Conservation (phyloP, 352 stramenopile species). For the Globisporangium middletonii region DNA sequence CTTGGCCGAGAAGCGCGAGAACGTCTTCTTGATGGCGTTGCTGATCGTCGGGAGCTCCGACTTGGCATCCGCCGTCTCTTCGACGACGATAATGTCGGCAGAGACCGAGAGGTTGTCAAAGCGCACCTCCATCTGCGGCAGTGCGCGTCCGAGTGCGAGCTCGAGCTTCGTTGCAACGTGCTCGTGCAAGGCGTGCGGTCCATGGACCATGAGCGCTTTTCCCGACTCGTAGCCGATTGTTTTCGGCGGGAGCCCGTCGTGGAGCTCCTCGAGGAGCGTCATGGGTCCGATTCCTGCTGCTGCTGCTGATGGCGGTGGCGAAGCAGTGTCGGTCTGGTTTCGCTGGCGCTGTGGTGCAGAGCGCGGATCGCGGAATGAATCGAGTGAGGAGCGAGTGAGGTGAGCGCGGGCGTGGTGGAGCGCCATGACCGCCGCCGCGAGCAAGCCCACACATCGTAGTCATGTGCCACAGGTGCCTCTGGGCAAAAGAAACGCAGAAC, state of each 20-base stretch:
- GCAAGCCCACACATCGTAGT: no score
- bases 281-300: no score
- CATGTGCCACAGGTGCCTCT: no score
- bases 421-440: no score
- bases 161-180: slow-evolving; percentile 22
- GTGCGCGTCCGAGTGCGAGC: slow-evolving; percentile 16
- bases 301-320: no score
- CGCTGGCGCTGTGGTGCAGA: no score
- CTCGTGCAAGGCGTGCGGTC: slow-evolving; percentile 23
- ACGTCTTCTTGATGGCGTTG: slow-evolving; percentile 22
- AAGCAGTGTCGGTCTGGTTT: no score
- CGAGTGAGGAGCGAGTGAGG: no score
- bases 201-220: slow-evolving; percentile 16
- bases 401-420: no score
- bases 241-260: background rate
- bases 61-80: slow-evolving; percentile 9
- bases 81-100: slow-evolving; percentile 11
- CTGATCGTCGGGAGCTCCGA: slow-evolving; percentile 31
- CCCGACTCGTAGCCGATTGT: slow-evolving; percentile 3
- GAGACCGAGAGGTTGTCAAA: slow-evolving; percentile 21
- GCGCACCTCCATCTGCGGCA: slow-evolving; percentile 23
- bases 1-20: slow-evolving; percentile 9
- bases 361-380: no score
- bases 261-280: no score
- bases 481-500: no score